Evolutionary conservation across 495 filamentous ascomycete species (phyloP), one percentile per base, ranked within the genome.

Genomic region (Xylaria castorea): DNA sequence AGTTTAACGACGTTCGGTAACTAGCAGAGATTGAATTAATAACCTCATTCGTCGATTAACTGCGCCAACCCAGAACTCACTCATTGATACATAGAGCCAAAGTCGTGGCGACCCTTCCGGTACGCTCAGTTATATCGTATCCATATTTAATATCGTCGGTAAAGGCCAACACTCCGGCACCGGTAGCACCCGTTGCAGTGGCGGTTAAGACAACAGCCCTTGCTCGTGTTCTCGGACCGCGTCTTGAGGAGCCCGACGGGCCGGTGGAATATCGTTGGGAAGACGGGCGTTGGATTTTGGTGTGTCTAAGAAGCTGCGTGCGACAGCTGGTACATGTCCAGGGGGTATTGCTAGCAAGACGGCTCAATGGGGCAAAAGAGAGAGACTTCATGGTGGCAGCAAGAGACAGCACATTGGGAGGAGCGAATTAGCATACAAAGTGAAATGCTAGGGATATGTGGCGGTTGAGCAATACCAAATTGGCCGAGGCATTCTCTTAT

Each of bases 51-150:
- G 20, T 3, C n/a, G 1, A 27, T 22, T 11, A 30, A 22, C n/a
- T 68, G 25, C 46, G 46, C 27, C 53, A 40, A n/a, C 27, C 27
- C 60, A 34, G 22, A 5, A 85, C 92, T 79, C 86, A 98, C 93
- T 99, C 95, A 77, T 95, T 95, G 58, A 99, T 93, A 80, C 92
- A 95, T 66, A 97, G 81, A 18, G 89, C 88, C 72, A 99, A 81
- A 30, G 92, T 87, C 20, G 87, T 84, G 34, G 90, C 90, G n/a
- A 99, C 95, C 42, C 95, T 89, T 22, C 92, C 90, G 48, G 92
- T 92, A 75, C 95, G 87, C 84, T 92, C 88, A 5, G 86, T 86
- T n/a, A 93, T 92, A 48, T 89, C 86, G 74, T 93, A 93, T 27
- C 85, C 85, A 83, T 94, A 90, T 78, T 91, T 91, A 68, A 90